Evolutionary conservation across 1,284 basidiomycete species (phyloP).

Genomic region (Wallemia ichthyophaga): DNA sequence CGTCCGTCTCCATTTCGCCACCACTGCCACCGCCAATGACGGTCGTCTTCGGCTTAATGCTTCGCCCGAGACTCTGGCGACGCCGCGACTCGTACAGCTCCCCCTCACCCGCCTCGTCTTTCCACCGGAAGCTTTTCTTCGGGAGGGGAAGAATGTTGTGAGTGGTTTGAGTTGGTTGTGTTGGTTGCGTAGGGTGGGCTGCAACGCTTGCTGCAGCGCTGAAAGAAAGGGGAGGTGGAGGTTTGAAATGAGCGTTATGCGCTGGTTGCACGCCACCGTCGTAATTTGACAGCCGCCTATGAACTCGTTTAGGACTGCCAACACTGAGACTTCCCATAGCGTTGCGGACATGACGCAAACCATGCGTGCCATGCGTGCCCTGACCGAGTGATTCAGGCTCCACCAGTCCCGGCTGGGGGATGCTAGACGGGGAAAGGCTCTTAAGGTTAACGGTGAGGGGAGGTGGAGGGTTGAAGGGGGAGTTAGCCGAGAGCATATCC

Average conservation of each 20-base stretch:
- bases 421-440: neutral
- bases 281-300: conserved; percentile 26
- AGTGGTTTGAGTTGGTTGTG: no score
- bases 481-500: neutral
- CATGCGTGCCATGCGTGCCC: no score
- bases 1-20: neutral
- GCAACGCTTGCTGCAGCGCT: conserved; percentile 3
- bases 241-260: conserved; percentile 4
- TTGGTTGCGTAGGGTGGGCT: conserved; percentile 4
- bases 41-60: neutral
- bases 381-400: neutral
- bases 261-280: conserved; percentile 27
- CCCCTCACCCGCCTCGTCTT: conserved; percentile 58
- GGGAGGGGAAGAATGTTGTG: no score
- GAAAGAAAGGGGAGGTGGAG: conserved; percentile 4
- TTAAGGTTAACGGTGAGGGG: neutral
- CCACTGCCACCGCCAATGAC: neutral
- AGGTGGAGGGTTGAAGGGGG: neutral
- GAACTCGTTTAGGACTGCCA: conserved; percentile 40
- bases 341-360: no score
- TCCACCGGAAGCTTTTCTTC: conserved; percentile 64
- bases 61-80: neutral
- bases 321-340: no score
- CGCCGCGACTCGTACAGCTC: conserved; percentile 29
- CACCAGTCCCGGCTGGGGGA: neutral